phyloP scores from a whole-genome alignment of 1,284 basidiomycete genomes.

The Phellopilus nigrolimitatus region DNA sequence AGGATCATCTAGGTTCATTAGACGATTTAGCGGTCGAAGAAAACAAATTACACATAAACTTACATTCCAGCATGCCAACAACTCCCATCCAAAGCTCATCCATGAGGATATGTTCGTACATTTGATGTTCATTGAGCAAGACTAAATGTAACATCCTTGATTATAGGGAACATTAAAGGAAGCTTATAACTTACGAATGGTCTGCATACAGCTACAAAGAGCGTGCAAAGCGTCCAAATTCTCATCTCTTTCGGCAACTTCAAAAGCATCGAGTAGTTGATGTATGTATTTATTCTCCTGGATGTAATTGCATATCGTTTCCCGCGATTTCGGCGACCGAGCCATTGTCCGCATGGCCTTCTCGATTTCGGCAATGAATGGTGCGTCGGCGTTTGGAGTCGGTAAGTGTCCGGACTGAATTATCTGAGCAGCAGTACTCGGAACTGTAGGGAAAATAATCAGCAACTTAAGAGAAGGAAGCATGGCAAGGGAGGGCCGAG shows the following conservation, averaged over 20 bases:
- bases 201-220: constrained; percentile 90
- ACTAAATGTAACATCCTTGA: constrained; percentile 47
- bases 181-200: constrained; percentile 67
- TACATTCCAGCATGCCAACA: constrained; percentile 96
- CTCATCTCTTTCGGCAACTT: constrained; percentile 90
- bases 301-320: constrained; percentile 80
- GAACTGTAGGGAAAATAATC: constrained; percentile 42
- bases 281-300: constrained; percentile 85
- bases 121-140: constrained; percentile 89
- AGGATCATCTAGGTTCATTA: constrained; percentile 72
- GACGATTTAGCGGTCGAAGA: constrained; percentile 6
- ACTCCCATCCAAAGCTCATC: constrained; percentile 93
- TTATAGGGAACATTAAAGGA: background rate
- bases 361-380: constrained; percentile 73
- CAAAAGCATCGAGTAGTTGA: constrained; percentile 77
- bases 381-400: constrained; percentile 50
- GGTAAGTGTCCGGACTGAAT: constrained; percentile 70
- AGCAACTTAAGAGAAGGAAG: constrained; percentile 35
- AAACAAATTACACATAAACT: constrained; percentile 30
- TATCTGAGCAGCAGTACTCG: constrained; percentile 57
- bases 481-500: constrained; percentile 19
- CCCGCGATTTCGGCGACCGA: constrained; percentile 63
- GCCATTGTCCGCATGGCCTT: constrained; percentile 67
- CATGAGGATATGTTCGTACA: constrained; percentile 93
- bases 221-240: constrained; percentile 85